Conservation (phyloP, 148 eudicot genomes). For the Euryodendron excelsum region DNA sequence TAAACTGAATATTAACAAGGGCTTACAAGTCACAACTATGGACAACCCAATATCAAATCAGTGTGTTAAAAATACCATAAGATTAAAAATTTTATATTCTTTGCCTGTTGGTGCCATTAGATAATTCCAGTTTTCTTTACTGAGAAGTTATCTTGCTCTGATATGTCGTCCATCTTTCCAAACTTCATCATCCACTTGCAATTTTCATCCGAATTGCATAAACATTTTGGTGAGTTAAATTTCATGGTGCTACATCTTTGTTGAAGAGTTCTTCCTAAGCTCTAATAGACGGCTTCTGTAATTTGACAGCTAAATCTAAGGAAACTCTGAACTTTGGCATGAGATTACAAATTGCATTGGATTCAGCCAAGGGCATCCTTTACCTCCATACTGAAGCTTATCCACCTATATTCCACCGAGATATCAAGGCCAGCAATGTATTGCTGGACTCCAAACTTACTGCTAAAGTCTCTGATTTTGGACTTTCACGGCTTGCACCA, state of each 20-base stretch:
- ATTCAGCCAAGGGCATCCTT: conserved; percentile 76
- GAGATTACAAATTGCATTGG: conserved; percentile 75
- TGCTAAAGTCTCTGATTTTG: conserved; percentile 96
- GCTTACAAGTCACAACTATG: background rate
- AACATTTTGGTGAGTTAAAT: background rate
- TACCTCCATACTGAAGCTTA: conserved; percentile 90
- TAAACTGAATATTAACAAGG: background rate
- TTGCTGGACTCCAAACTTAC: conserved; percentile 59
- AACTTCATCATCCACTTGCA: too few species aligned
- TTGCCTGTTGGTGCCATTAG: background rate
- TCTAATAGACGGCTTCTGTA: background rate
- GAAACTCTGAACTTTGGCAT: conserved; percentile 49
- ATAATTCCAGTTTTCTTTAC: background rate
- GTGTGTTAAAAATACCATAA: background rate
- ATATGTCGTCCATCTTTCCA: too few species aligned
- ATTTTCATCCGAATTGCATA: background rate
- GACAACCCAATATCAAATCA: background rate
- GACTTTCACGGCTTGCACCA: conserved; percentile 86
- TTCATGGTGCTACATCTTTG: background rate
- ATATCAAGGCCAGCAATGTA: conserved; percentile 86
- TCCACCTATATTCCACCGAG: conserved; percentile 93
- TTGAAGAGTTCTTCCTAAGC: background rate
- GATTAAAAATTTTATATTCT: background rate
- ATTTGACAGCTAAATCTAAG: conserved; percentile 47
- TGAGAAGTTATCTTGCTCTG: background rate